Base-by-base conservation (phyloP, 805 yeast species). In the Spathaspora sp. region DNA sequence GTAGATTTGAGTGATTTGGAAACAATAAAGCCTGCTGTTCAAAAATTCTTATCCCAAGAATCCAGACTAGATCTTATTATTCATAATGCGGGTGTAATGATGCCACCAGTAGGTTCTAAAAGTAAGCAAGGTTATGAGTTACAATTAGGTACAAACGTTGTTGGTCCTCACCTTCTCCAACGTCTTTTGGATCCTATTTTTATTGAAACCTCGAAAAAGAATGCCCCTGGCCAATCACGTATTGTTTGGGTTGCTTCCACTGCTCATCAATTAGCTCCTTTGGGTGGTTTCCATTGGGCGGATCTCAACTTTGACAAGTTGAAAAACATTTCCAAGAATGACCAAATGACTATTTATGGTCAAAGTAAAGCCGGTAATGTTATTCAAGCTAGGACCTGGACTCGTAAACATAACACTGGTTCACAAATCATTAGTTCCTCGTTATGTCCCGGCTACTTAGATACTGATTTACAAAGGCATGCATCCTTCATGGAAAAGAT, bases 161-260 rank as follows among this genome's bases (percentile, higher is more conserved):
- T 49, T 45, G 55, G 52, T 5, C 55, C 52, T 10, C 55, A 52
- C 18, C 43, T 52, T 20, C 32, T 52, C 8, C 55, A 52, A 40
- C 40, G 55, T 17, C 44, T 52, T 16, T 45, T 52, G 26, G 55
- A 52, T 44, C 55, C 55, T 14, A n/a, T 49, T 6, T 52, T 52
- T n/a, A 52, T 52, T 20, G 57, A 66, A 29, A 63, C 77, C 2
- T 66, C 72, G 2, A 52, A 61, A 43, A 50, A 51, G 2, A 52
- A 49, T 23, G 19, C 38, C 11, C 47, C 49, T 0, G 55, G 55
- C 2, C 26, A 32, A 29, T 44, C 48, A 8, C 65, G 83, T 47
- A 65, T 79, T 31, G 69, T 79, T 7, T 79, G 80, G 75, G 66
- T 77, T 1, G 57, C 79, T 1, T 78, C 82, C 0, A 47, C 67